These are phyloP conservation scores for Erodium trifolium DNA, from an alignment of 441 rosid species.

Conservation along the genomic window DNA sequence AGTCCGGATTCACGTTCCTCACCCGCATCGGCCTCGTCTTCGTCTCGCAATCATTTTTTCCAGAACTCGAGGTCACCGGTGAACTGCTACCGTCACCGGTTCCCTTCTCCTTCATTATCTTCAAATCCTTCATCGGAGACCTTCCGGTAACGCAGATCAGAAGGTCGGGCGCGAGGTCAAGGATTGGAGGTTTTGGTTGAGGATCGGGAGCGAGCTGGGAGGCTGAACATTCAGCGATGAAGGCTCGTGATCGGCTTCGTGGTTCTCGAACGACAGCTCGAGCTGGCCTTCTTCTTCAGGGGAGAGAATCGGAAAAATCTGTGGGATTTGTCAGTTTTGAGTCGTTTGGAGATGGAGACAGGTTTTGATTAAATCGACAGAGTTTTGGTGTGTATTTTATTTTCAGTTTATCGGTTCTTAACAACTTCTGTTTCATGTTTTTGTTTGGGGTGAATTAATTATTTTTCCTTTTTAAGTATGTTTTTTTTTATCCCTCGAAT, in stretches of 20 bases:
- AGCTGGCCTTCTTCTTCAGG: background rate
- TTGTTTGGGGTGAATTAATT: too few species aligned
- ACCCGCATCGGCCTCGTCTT: constrained; percentile 11
- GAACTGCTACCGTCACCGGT: background rate
- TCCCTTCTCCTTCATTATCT: background rate
- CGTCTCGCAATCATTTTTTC: background rate
- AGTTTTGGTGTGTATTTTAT: background rate
- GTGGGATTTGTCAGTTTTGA: background rate
- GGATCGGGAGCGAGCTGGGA: background rate
- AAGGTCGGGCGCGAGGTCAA: background rate
- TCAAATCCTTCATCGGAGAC: background rate
- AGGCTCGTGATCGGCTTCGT: background rate
- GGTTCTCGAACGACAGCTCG: background rate
- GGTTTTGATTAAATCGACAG: background rate
- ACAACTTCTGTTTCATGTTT: too few species aligned
- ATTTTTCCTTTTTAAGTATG: too few species aligned
- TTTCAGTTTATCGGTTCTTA: too few species aligned
- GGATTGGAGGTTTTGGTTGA: background rate
- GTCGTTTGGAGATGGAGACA: background rate
- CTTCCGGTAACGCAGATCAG: background rate
- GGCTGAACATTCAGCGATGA: background rate
- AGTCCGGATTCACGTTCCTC: constrained; percentile 47
- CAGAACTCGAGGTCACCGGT: background rate
- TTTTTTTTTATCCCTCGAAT: too few species aligned
- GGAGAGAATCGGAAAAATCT: background rate